Base-by-base conservation (phyloP, 306 rosid species). In the Vicia faba region DNA sequence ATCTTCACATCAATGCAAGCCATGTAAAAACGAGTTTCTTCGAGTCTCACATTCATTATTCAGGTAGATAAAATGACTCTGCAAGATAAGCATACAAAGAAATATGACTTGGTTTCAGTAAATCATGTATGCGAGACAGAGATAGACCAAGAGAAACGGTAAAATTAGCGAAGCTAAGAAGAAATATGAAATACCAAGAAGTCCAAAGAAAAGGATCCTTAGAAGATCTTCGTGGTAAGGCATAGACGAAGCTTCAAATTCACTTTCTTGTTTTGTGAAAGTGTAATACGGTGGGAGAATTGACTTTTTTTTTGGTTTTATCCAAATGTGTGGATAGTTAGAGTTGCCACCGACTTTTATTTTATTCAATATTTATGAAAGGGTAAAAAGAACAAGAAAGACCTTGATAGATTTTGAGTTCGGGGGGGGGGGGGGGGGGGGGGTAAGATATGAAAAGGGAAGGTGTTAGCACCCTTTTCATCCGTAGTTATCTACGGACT, bases 111-210 rank as follows among this genome's bases (percentile, higher is more conserved):
- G 99, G 78, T 93, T 90, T 48, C 92, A 86, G 77, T 48, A 93
- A 54, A 93, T 61, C 54, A 93, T 82, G 85, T 82, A 93, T 48
- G 83, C 95, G 13, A 93, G 82, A 72, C 92, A 86, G 44, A 83
- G 83, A 82, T 90, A 90, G 35, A 70, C 59, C 82, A 93, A 77
- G 74, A 93, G 86, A 82, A 93, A 93, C 35, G 99, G 99, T 66
- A 93, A 75, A 78, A 90, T 93, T 2, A 93, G 76, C 25, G 99
- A 97, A 68, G 99, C 99, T 15, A 86, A 81, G 78, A 88, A 90
- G 85, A 93, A 93, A 82, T 90, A 93, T 20, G 96, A 84, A 70
- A 84, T 64, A 38, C 99, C 99, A 77, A 90, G 99, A 85, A 93
- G 99, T 66, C 85, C 96, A 79, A 88, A 90, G 74, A 90, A 85